Evolutionary conservation across 202 grass and related monocot species (phyloP).

Genomic region (Carex sylvatica): DNA sequence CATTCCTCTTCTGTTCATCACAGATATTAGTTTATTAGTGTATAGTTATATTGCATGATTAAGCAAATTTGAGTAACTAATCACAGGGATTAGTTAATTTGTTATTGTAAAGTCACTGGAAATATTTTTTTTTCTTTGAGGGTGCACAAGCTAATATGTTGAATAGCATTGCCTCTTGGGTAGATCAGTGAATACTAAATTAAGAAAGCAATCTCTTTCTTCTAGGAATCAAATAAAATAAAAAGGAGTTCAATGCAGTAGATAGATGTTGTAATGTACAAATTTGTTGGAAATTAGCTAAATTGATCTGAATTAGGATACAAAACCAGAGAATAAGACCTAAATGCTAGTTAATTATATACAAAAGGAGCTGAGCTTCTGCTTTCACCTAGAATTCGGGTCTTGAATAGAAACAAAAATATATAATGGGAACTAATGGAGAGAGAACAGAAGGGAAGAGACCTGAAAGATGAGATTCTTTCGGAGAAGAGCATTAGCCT

Average conservation of each 20-base stretch:
- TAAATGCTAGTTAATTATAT: background rate
- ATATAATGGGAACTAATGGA: background rate
- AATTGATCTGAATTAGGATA: background rate
- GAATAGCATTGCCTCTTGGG: background rate
- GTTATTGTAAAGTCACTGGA: background rate
- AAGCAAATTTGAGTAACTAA: background rate
- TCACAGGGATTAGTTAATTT: background rate
- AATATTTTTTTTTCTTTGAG: background rate
- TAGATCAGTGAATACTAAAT: background rate
- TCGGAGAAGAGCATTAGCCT: slow-evolving; percentile 91
- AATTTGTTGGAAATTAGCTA: background rate
- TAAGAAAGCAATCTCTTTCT: background rate
- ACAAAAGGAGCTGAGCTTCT: background rate
- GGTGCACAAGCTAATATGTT: background rate
- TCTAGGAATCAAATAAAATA: background rate
- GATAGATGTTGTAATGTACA: background rate
- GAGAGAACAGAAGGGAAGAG: background rate
- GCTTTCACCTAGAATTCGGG: background rate
- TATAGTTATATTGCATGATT: background rate
- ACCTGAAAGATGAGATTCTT: slow-evolving; percentile 98
- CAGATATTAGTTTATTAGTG: background rate
- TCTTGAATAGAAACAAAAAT: background rate
- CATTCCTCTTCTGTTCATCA: slow-evolving; percentile 61
- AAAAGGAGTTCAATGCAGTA: background rate
- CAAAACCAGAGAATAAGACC: background rate